Conservation (phyloP, 2,329 filamentous ascomycete species). For the Fusarium bulbicola region DNA sequence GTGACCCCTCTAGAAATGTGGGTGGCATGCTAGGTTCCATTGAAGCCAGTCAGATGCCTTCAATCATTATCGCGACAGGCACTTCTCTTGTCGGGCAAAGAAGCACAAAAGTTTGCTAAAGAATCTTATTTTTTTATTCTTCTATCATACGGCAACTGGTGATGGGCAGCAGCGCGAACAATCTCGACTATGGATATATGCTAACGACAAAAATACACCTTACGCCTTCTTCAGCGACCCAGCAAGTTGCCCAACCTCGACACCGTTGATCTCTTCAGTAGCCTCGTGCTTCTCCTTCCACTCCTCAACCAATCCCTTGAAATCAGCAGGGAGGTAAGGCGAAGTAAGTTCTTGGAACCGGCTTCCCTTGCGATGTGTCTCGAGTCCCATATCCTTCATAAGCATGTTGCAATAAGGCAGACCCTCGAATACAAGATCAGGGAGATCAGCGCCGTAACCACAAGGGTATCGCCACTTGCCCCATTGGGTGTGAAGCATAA, state of each 20-base stretch:
- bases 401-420: conserved; percentile 66
- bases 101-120: neutral
- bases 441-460: conserved; percentile 68
- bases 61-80: no score
- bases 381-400: conserved; percentile 70
- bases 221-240: neutral
- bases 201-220: neutral
- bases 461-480: conserved; percentile 74
- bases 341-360: conserved; percentile 23
- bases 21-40: no score
- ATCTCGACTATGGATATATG: neutral
- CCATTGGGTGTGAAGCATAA: conserved; percentile 72
- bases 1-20: no score
- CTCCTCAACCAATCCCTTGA: conserved; percentile 40
- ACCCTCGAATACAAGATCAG: conserved; percentile 81
- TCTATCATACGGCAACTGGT: no score
- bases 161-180: neutral
- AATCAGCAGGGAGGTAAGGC: conserved; percentile 38
- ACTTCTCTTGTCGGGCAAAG: no score
- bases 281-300: conserved; percentile 28
- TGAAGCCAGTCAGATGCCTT: neutral
- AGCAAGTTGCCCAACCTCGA: neutral
- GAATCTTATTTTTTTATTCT: neutral
- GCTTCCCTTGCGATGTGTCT: conserved; percentile 37
- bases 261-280: neutral